Evolutionary conservation across 768 basidiomycete species (phyloP).

Genomic region (Termitomyces heimii): DNA sequence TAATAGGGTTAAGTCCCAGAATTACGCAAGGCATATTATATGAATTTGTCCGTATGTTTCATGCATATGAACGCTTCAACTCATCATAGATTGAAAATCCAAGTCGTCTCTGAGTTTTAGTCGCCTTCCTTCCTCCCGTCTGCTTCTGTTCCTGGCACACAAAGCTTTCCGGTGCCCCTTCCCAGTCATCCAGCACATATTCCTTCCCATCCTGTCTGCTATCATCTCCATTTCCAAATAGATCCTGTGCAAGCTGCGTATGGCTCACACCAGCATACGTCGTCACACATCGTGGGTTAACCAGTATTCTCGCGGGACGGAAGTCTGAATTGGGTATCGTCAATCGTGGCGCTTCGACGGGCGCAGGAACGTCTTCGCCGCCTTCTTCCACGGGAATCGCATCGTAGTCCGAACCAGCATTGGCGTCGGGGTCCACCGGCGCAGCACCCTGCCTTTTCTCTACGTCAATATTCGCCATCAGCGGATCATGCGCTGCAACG

Average conservation of each 20-base stretch:
- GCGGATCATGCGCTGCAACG: constrained; percentile 26
- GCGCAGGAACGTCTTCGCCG: constrained; percentile 34
- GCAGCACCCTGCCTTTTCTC: constrained; percentile 19
- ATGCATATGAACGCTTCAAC: constrained; percentile 25
- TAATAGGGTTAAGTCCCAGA: neutral
- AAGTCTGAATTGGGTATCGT: constrained; percentile 87
- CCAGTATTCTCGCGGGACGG: constrained; percentile 82
- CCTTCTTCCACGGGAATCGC: constrained; percentile 71
- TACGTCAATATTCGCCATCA: constrained; percentile 23
- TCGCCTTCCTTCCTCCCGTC: constrained; percentile 85
- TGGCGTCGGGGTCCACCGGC: constrained; percentile 61
- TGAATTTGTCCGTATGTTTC: neutral
- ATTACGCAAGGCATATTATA: neutral
- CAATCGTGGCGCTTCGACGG: constrained; percentile 32
- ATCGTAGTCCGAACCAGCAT: constrained; percentile 84
- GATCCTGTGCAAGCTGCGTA: constrained; percentile 88
- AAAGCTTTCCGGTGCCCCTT: constrained; percentile 94
- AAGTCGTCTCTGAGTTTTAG: constrained; percentile 81
- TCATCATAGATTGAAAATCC: constrained; percentile 82
- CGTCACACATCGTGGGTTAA: constrained; percentile 95
- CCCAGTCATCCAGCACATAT: constrained; percentile 92
- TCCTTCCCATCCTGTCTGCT: constrained; percentile 42
- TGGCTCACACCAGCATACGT: constrained; percentile 98
- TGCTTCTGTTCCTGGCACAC: constrained; percentile 94
- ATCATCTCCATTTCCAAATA: constrained; percentile 83